Evolutionary conservation across 192 early-diverging fungal species (phyloP).

Genomic region (Obelidium mucronatum): DNA sequence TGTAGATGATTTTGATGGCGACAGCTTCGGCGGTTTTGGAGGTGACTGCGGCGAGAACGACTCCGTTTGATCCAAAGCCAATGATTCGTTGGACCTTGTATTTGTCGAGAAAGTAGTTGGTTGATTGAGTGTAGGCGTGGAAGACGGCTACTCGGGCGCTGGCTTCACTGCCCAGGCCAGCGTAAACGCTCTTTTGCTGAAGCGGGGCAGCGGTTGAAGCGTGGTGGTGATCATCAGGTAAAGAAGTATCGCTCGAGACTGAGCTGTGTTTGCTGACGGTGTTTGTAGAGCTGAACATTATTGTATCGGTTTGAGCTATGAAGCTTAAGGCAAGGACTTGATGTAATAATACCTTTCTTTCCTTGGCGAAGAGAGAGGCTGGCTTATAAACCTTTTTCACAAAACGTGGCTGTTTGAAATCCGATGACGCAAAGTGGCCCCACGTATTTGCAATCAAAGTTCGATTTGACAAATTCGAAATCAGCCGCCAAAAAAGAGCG

Average conservation of each 20-base stretch:
- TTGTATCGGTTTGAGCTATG: neutral
- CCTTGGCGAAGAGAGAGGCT: too few species aligned
- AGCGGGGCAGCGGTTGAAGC: neutral
- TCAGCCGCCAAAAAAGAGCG: too few species aligned
- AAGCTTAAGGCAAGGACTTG: too few species aligned
- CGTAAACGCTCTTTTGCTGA: neutral
- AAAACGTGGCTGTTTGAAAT: too few species aligned
- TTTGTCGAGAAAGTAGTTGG: neutral
- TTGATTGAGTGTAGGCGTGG: neutral
- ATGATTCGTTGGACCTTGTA: slow-evolving; percentile 19
- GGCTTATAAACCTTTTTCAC: too few species aligned
- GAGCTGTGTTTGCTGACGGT: neutral
- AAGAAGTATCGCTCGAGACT: neutral
- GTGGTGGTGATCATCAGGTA: neutral
- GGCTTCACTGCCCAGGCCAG: neutral
- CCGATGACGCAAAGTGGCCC: too few species aligned
- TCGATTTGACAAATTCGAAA: too few species aligned
- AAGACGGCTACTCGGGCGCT: slow-evolving; percentile 13
- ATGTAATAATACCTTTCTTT: too few species aligned
- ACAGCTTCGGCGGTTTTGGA: neutral
- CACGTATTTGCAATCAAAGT: too few species aligned
- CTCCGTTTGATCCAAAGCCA: slow-evolving; percentile 34
- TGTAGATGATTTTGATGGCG: slow-evolving; percentile 36
- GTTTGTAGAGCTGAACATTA: neutral
- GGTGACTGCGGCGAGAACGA: slow-evolving; percentile 25